A percentile compares a stretch with the other conserved stretches of the same genome.
Evolutionary conservation across 306 rosid species (phyloP).

Genomic region (Benincasa hispida): DNA sequence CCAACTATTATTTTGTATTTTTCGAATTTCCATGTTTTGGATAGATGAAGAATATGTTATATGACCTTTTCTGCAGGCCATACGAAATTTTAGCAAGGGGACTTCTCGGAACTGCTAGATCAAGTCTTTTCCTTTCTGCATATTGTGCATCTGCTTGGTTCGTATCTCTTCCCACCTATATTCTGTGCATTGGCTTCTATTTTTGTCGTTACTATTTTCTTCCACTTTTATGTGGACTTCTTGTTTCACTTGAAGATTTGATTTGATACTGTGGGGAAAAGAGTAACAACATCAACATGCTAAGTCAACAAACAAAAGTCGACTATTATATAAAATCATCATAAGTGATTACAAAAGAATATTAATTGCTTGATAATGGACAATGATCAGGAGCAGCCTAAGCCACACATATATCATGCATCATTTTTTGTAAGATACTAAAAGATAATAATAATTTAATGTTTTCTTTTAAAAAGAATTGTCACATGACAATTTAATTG

Average conservation of each 20-base stretch:
- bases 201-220: neutral
- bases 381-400: too few species aligned
- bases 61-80: slow-evolving; percentile 43
- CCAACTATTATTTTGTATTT: neutral
- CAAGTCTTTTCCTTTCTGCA: slow-evolving; percentile 87
- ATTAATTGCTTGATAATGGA: too few species aligned
- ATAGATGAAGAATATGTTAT: slow-evolving; percentile 5
- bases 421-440: too few species aligned
- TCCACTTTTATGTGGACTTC: neutral
- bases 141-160: slow-evolving; percentile 94
- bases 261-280: too few species aligned
- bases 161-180: slow-evolving; percentile 11
- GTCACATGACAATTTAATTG: too few species aligned
- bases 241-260: neutral
- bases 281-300: too few species aligned
- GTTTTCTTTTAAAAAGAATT: too few species aligned
- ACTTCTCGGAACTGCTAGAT: slow-evolving; percentile 82
- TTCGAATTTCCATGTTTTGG: neutral
- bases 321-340: too few species aligned
- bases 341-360: too few species aligned
- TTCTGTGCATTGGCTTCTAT: neutral
- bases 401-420: too few species aligned
- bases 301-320: too few species aligned
- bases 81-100: slow-evolving; percentile 54
- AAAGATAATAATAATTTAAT: too few species aligned